These are phyloP conservation scores for Wickerhamomyces ciferrii DNA, from an alignment of 805 yeast species.

Conservation along the genomic window DNA sequence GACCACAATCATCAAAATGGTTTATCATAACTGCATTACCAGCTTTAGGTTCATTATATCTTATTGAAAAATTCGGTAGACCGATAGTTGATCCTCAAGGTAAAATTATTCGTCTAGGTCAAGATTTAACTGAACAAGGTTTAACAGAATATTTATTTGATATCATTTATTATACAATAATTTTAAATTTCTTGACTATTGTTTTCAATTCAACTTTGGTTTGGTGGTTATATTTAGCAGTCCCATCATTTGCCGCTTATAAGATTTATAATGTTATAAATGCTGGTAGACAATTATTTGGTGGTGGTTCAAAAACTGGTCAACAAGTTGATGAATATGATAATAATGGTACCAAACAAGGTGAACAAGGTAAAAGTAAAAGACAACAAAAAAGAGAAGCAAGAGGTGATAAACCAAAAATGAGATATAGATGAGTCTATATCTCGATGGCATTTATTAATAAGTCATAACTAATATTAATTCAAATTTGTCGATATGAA, in stretches of 20 bases:
- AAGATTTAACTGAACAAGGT: conserved; percentile 43
- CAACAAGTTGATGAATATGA: background rate
- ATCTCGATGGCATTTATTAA: too few species aligned
- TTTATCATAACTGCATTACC: conserved; percentile 25
- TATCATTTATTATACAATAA: conserved; percentile 44
- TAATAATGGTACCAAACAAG: conserved; percentile 1
- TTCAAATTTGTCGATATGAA: too few species aligned
- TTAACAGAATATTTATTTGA: conserved; percentile 52
- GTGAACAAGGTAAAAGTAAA: conserved; percentile 26
- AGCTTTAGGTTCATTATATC: conserved; percentile 31
- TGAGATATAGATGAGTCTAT: conserved; percentile 28
- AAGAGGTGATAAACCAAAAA: conserved; percentile 30
- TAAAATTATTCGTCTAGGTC: conserved; percentile 38
- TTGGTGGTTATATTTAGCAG: conserved; percentile 40
- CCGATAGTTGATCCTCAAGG: conserved; percentile 34
- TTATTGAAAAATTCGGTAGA: conserved; percentile 44
- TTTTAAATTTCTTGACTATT: conserved; percentile 39
- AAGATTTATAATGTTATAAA: conserved; percentile 32
- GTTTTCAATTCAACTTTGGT: conserved; percentile 39
- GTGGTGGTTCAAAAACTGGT: conserved; percentile 10
- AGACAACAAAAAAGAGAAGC: conserved; percentile 36
- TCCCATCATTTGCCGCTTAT: conserved; percentile 41
- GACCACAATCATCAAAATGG: conserved; percentile 30
- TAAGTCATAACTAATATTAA: too few species aligned
- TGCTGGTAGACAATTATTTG: conserved; percentile 21